phyloP scores from a whole-genome alignment of 1,284 basidiomycete species.

The Phylloboletellus chloephorus region DNA sequence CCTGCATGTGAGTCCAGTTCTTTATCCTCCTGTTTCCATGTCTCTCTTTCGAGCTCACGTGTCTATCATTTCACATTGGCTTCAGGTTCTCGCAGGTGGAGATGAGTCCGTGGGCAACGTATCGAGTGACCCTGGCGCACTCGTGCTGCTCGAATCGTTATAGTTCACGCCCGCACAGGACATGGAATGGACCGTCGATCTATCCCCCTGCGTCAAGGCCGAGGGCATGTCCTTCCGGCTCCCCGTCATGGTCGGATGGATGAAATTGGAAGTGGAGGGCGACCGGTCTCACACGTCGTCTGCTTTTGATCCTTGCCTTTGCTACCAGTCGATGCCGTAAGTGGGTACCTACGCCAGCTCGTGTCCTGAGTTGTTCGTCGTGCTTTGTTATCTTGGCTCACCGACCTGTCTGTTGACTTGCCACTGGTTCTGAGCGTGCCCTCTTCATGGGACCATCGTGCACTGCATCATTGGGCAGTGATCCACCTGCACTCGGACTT shows the following conservation, averaged over 20 bases:
- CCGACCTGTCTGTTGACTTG: no score
- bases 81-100: slow-evolving; percentile 32
- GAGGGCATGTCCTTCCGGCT: slow-evolving; percentile 1
- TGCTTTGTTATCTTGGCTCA: no score
- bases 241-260: slow-evolving; percentile 6
- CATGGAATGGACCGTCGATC: slow-evolving; percentile 13
- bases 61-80: neutral
- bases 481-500: no score
- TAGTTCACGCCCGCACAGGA: slow-evolving; percentile 17
- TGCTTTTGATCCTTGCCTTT: no score
- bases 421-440: no score
- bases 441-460: no score
- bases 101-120: slow-evolving; percentile 27
- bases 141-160: slow-evolving; percentile 15
- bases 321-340: no score
- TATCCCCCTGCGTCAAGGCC: slow-evolving; percentile 10
- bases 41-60: neutral
- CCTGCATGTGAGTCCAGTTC: slow-evolving; percentile 30
- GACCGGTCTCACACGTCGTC: no score
- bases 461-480: no score
- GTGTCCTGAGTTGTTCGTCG: no score
- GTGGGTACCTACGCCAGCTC: no score
- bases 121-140: slow-evolving; percentile 6
- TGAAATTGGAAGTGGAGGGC: no score
- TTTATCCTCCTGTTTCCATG: neutral